Evolutionary conservation across 2,329 filamentous ascomycete genomes (phyloP).

Genomic region (Coniochaeta sp.): DNA sequence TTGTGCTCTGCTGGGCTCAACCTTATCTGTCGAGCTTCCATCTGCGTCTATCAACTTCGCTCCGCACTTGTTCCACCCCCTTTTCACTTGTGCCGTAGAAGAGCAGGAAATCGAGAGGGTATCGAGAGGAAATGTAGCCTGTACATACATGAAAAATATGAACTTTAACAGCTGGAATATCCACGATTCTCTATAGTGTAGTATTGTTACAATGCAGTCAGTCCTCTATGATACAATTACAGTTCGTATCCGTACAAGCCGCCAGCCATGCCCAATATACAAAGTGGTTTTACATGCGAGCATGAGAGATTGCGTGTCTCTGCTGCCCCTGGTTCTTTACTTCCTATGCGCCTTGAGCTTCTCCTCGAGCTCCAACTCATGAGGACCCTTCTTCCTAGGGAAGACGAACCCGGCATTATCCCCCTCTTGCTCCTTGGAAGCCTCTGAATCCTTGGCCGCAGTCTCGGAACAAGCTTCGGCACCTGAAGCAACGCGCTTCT

Average conservation of each 20-base stretch:
- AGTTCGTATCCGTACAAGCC: not conserved
- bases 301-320: not conserved
- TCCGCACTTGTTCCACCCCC: not conserved
- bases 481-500: conserved; percentile 20
- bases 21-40: not conserved
- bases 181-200: not conserved
- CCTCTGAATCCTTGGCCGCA: not conserved
- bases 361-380: conserved; percentile 11
- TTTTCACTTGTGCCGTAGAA: not conserved
- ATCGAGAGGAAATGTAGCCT: not conserved
- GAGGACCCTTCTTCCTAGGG: conserved; percentile 14
- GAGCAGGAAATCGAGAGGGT: too few relatives aligned
- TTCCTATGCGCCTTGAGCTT: conserved; percentile 12
- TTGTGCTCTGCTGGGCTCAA: too few relatives aligned
- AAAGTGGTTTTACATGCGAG: not conserved
- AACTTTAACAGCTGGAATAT: not conserved
- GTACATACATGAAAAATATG: too few relatives aligned
- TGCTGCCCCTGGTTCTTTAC: not conserved
- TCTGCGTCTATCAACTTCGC: not conserved
- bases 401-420: conserved; percentile 11
- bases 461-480: conserved; percentile 2
- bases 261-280: not conserved
- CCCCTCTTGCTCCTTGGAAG: not conserved
- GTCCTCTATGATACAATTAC: not conserved
- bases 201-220: not conserved